Conservation (phyloP, 2,329 filamentous ascomycete genomes). For the Aureobasidium sp. region DNA sequence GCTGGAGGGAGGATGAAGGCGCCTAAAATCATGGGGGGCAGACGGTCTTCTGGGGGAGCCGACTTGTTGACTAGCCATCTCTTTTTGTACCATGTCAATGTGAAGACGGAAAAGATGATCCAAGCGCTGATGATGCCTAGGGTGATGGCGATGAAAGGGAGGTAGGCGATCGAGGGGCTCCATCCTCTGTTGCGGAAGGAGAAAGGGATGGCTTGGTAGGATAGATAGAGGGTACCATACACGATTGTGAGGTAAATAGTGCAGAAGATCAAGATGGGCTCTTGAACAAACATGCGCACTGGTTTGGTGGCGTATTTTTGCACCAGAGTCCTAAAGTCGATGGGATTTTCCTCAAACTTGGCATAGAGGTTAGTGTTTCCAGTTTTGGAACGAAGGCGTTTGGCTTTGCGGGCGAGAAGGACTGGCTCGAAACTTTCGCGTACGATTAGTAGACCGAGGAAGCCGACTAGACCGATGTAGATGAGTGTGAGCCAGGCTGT, state of each 20-base stretch:
- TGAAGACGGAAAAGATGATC: slow-evolving; percentile 27
- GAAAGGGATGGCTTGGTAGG: slow-evolving; percentile 44
- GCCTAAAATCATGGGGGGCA: slow-evolving; percentile 46
- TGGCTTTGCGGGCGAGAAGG: slow-evolving; percentile 44
- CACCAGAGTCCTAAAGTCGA: slow-evolving; percentile 34
- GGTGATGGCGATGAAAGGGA: slow-evolving; percentile 40
- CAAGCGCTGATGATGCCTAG: slow-evolving; percentile 33
- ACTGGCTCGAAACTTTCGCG: slow-evolving; percentile 46
- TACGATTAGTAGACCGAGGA: slow-evolving; percentile 41
- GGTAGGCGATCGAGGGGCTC: slow-evolving; percentile 33
- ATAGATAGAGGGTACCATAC: slow-evolving; percentile 35
- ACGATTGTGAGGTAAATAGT: slow-evolving; percentile 36
- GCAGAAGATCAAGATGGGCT: slow-evolving; percentile 43
- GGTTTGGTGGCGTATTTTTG: slow-evolving; percentile 38
- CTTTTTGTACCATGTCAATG: slow-evolving; percentile 28
- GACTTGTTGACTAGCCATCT: background rate
- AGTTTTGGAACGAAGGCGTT: slow-evolving; percentile 41
- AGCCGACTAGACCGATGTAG: slow-evolving; percentile 36
- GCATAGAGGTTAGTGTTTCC: slow-evolving; percentile 42
- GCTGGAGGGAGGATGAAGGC: slow-evolving; percentile 41
- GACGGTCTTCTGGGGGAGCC: slow-evolving; percentile 38
- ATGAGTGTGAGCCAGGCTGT: slow-evolving; percentile 51
- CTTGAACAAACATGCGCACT: slow-evolving; percentile 38
- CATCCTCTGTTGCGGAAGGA: slow-evolving; percentile 39
- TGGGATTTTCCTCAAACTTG: slow-evolving; percentile 37